phyloP scores from a whole-genome alignment of 2,329 filamentous ascomycete genomes.

The Cryphonectria naterciae region DNA sequence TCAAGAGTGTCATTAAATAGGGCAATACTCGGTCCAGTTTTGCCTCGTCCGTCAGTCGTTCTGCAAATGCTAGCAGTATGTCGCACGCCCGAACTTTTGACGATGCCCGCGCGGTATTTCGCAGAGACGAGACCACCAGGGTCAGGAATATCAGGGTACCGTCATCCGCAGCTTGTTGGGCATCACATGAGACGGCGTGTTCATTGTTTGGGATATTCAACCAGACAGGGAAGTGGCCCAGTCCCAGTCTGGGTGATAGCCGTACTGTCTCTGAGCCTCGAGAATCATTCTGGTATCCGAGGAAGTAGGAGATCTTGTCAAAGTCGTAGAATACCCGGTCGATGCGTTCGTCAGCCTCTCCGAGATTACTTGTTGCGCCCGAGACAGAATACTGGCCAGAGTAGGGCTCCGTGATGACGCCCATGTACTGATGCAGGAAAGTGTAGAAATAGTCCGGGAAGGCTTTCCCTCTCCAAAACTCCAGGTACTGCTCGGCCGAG shows the following conservation, averaged over 20 bases:
- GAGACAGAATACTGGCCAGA: conserved; percentile 76
- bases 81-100: conserved; percentile 89
- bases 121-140: conserved; percentile 82
- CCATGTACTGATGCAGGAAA: conserved; percentile 98
- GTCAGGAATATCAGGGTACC: conserved; percentile 92
- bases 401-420: conserved; percentile 87
- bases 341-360: conserved; percentile 91
- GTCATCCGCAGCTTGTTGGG: conserved; percentile 73
- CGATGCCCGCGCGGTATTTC: conserved; percentile 87
- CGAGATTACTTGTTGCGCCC: conserved; percentile 70
- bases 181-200: conserved; percentile 65
- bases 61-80: conserved; percentile 86
- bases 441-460: conserved; percentile 98
- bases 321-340: conserved; percentile 93
- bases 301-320: conserved; percentile 95
- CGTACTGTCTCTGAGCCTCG: conserved; percentile 36
- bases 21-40: conserved; percentile 93
- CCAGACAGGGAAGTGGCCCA: conserved; percentile 76
- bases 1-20: conserved; percentile 81
- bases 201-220: conserved; percentile 87
- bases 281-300: conserved; percentile 70
- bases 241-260: conserved; percentile 53
- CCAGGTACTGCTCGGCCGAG: conserved; percentile 89
- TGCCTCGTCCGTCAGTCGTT: conserved; percentile 90
- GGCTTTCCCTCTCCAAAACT: conserved; percentile 88